A percentile compares a stretch with the other conserved stretches of the same genome.
Conservation (phyloP, 2,329 filamentous ascomycete genomes). For the Diaporthe vaccinii region DNA sequence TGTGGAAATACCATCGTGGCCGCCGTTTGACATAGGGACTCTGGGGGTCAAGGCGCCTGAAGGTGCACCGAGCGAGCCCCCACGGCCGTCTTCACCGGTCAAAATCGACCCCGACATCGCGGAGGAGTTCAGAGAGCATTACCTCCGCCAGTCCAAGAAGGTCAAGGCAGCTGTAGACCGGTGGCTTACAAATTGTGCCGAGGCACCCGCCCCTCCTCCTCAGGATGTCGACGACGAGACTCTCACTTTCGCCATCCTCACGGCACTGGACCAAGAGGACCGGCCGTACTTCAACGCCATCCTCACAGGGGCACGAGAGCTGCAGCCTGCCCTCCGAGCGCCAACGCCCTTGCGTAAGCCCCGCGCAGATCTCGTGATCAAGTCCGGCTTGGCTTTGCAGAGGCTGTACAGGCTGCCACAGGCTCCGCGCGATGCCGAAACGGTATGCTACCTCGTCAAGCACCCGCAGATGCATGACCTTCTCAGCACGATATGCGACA, state of each 20-base stretch:
- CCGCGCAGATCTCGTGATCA: constrained; percentile 80
- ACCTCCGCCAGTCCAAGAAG: constrained; percentile 91
- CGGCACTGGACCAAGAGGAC: constrained; percentile 82
- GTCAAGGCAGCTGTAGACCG: constrained; percentile 91
- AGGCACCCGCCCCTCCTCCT: constrained; percentile 79
- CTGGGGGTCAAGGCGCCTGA: constrained; percentile 72
- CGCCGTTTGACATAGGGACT: constrained; percentile 82
- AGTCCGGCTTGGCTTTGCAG: constrained; percentile 83
- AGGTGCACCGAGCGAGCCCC: constrained; percentile 72
- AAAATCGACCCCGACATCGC: constrained; percentile 94
- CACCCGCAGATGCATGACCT: constrained; percentile 87
- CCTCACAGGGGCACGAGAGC: constrained; percentile 71
- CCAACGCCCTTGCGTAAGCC: constrained; percentile 77
- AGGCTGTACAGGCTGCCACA: constrained; percentile 83
- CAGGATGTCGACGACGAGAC: constrained; percentile 96
- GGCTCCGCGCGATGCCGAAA: constrained; percentile 86
- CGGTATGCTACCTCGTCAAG: constrained; percentile 86
- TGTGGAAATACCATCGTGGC: constrained; percentile 88
- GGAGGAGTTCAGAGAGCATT: constrained; percentile 93
- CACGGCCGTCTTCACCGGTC: constrained; percentile 71
- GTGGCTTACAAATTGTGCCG: constrained; percentile 87
- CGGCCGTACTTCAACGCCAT: constrained; percentile 87
- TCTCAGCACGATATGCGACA: constrained; percentile 87
- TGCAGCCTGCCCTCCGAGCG: constrained; percentile 70
- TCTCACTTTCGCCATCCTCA: constrained; percentile 91